phyloP scores from a whole-genome alignment of 345 rosid species.

The Salix brachista region DNA sequence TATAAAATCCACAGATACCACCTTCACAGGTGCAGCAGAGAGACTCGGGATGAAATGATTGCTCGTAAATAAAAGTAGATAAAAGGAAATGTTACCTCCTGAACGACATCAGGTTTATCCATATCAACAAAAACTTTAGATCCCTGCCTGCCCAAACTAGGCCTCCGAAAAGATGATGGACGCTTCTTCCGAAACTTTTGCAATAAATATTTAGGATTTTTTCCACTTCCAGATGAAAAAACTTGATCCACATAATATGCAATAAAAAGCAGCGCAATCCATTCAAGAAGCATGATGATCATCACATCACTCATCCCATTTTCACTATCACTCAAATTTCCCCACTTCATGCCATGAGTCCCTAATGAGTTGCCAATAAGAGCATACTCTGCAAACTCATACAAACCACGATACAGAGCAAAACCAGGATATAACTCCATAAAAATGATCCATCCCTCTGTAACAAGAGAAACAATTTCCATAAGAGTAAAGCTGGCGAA shows the following conservation, averaged over 20 bases:
- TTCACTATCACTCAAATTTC: slow-evolving; percentile 45
- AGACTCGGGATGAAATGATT: not conserved
- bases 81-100: slow-evolving; percentile 58
- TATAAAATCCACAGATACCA: not conserved
- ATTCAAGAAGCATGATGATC: slow-evolving; percentile 61
- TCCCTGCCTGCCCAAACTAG: slow-evolving; percentile 54
- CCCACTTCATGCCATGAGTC: slow-evolving; percentile 71
- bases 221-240: slow-evolving; percentile 47
- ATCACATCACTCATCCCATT: slow-evolving; percentile 63
- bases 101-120: slow-evolving; percentile 74
- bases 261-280: slow-evolving; percentile 54
- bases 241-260: slow-evolving; percentile 74
- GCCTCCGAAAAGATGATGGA: slow-evolving; percentile 35
- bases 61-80: not conserved
- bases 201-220: slow-evolving; percentile 49
- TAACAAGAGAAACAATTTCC: slow-evolving; percentile 16
- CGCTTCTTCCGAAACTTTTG: slow-evolving; percentile 35
- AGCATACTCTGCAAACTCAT: slow-evolving; percentile 62
- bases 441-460: slow-evolving; percentile 62
- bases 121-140: slow-evolving; percentile 58
- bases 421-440: slow-evolving; percentile 90
- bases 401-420: slow-evolving; percentile 76
- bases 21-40: no score
- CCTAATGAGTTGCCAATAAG: slow-evolving; percentile 44
- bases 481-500: not conserved